Base-by-base conservation (phyloP, 306 rosid species). In the Sphenostylis stenocarpa region DNA sequence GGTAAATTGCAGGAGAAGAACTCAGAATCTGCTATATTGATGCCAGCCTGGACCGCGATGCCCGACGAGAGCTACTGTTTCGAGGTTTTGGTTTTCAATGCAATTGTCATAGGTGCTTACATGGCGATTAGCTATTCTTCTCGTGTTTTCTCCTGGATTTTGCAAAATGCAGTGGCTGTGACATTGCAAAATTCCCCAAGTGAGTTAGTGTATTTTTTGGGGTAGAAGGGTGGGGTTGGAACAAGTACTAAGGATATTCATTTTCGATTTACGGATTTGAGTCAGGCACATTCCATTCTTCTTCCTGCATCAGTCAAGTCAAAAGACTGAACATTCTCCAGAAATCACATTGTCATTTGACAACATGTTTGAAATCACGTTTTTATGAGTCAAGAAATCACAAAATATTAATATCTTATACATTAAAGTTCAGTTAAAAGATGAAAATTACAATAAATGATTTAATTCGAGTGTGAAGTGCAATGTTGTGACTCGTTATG, bases 1-100 rank as follows among this genome's bases (percentile, higher is more conserved):
- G 73, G 63, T 80, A 58, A 19, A 51, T 72, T 17, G 53, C 87
- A 94, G 98, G 91, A 13, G 98, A 94, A 89, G 98, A 94, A 83
- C 93, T 94, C 14, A 88, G 95, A 84, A 92, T 94, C 63, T 90
- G 98, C 89, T 94, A 94, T 48, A 94, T 94, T 5, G 97, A 94
- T 76, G 90, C 95, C 64, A 94, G 97, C 80, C 80, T 90, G 88
- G 82, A 83, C 55, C 82, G 48, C 4, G 86, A 81, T 80, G 96
- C 97, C 55, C 85, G 98, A 47, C 97, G 58, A 84, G 81, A 80
- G 47, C 43, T 87, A 39, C 79, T 92, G 75, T 82, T 86, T 21
- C 86, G 56, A 73, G 97, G 95, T 2, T 94, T 90, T 68, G 98
- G 97, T 78, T 94, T 94, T 76, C 87, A 70, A 26, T 94, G 97